Base-by-base conservation (phyloP, 345 rosid species). In the Tarenaya hassleriana region DNA sequence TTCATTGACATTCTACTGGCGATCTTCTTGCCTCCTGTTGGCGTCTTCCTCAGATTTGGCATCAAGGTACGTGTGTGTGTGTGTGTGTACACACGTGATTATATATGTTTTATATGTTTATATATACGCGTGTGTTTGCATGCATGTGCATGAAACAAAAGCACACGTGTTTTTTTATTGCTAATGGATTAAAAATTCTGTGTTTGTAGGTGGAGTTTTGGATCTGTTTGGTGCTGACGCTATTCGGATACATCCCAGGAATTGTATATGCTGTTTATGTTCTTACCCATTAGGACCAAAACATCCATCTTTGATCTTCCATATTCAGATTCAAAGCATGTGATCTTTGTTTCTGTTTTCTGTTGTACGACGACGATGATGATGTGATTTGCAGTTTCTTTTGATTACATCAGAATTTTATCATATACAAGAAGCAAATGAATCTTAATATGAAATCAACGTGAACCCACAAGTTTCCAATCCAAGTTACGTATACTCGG, bases 31-130 rank as follows among this genome's bases (percentile, higher is more conserved):
- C 96, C 96, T 38, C 96, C 96, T 51, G 75, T 87, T 0, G 96
- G 94, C 3, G 96, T 87, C 60, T 87, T 81, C 75, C 77, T 84
- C 67, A 87, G 73, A 73, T 81, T 3, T 53, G 85, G 84, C 14
- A 76, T 78, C 55, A 16, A 66, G 75, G 95, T 83, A 40, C 15
- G 41, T 41, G 16, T 7, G 9, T 33, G 9, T 33, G n/a, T n/a
- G n/a, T n/a, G n/a, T n/a, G n/a, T n/a, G n/a, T n/a, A n/a, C n/a
- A n/a, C n/a, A n/a, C n/a, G n/a, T n/a, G n/a, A n/a, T n/a, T n/a
- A n/a, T n/a, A n/a, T n/a, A n/a, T n/a, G n/a, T n/a, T n/a, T n/a
- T n/a, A n/a, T n/a, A n/a, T n/a, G n/a, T n/a, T n/a, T n/a, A n/a
- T n/a, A n/a, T n/a, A n/a, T n/a, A n/a, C n/a, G n/a, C n/a, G n/a